Conservation (phyloP, 1,284 basidiomycete species). For the Cutaneotrichosporon daszewskae region DNA sequence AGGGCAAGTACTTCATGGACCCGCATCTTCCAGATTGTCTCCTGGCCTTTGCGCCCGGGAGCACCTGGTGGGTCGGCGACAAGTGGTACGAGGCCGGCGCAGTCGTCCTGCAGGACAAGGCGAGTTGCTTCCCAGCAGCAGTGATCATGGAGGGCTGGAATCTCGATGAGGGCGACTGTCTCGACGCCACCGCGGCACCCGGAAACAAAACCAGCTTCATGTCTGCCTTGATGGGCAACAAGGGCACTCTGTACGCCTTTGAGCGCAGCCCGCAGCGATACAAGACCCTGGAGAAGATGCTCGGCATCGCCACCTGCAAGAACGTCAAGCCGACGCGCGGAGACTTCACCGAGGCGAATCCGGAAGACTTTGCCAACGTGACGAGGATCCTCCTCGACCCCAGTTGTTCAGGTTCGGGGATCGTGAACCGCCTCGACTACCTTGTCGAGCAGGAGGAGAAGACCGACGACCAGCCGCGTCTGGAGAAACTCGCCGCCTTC, state of each 20-base stretch:
- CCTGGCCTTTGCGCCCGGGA: constrained; percentile 64
- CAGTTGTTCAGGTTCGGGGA: constrained; percentile 87
- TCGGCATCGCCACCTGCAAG: constrained; percentile 66
- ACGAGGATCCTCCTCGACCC: constrained; percentile 89
- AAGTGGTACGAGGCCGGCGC: constrained; percentile 44
- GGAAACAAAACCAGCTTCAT: constrained; percentile 98
- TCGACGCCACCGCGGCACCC: constrained; percentile 96
- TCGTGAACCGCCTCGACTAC: constrained; percentile 82
- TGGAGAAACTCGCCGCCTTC: constrained; percentile 75
- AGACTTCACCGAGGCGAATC: constrained; percentile 74
- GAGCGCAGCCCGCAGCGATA: constrained; percentile 76
- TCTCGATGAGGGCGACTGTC: constrained; percentile 53
- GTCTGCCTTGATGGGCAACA: constrained; percentile 74
- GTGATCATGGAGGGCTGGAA: constrained; percentile 55
- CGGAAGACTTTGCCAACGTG: constrained; percentile 58
- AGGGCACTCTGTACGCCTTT: constrained; percentile 80
- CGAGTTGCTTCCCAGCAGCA: constrained; percentile 89
- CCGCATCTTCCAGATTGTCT: constrained; percentile 68
- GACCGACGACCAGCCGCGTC: constrained; percentile 46
- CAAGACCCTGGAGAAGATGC: constrained; percentile 74
- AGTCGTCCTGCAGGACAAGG: constrained; percentile 93
- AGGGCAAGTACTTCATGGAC: constrained; percentile 60
- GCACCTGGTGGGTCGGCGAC: constrained; percentile 48
- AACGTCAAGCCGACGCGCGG: constrained; percentile 66
- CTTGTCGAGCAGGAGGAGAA: constrained; percentile 57